Percentiles rank a stretch among this genome's conserved stretches.
These are phyloP conservation scores for Pleomassaria siparia DNA, from an alignment of 2,329 filamentous ascomycete genomes.

Conservation along the genomic window DNA sequence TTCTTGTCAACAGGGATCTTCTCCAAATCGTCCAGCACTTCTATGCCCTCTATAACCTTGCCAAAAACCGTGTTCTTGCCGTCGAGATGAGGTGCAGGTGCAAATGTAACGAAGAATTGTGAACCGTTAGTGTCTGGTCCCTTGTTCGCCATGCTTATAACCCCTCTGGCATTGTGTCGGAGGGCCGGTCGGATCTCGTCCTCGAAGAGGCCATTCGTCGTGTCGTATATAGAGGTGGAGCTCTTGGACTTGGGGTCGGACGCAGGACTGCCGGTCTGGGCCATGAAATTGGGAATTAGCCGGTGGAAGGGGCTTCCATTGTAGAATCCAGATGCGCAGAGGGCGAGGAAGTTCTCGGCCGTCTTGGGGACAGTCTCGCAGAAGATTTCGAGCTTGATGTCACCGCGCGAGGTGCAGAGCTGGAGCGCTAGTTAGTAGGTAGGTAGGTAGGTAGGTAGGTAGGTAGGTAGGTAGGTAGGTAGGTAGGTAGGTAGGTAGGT, in stretches of 20 bases:
- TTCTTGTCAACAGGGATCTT: conserved; percentile 75
- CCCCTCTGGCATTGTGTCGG: conserved; percentile 67
- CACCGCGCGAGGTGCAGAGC: conserved; percentile 84
- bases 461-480: too few species aligned
- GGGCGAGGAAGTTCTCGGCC: conserved; percentile 86
- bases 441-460: not conserved
- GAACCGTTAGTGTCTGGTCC: conserved; percentile 72
- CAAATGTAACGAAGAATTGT: conserved; percentile 81
- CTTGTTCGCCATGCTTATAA: conserved; percentile 79
- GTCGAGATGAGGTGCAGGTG: conserved; percentile 77
- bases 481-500: too few species aligned
- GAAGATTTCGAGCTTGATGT: conserved; percentile 94
- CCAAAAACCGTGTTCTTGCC: conserved; percentile 85
- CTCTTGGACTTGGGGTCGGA: conserved; percentile 59
- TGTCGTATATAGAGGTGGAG: conserved; percentile 69
- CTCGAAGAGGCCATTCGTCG: conserved; percentile 60
- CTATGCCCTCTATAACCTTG: conserved; percentile 62
- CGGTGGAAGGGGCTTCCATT: conserved; percentile 76
- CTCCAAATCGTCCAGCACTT: conserved; percentile 72
- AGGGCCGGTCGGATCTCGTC: conserved; percentile 77
- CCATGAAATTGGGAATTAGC: conserved; percentile 78
- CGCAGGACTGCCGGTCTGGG: conserved; percentile 67
- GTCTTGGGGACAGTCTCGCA: conserved; percentile 94
- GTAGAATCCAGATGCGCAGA: conserved; percentile 80
- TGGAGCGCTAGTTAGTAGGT: conserved; percentile 15